Conservation (phyloP, 495 filamentous ascomycete genomes). For the Penicillium pulvis region DNA sequence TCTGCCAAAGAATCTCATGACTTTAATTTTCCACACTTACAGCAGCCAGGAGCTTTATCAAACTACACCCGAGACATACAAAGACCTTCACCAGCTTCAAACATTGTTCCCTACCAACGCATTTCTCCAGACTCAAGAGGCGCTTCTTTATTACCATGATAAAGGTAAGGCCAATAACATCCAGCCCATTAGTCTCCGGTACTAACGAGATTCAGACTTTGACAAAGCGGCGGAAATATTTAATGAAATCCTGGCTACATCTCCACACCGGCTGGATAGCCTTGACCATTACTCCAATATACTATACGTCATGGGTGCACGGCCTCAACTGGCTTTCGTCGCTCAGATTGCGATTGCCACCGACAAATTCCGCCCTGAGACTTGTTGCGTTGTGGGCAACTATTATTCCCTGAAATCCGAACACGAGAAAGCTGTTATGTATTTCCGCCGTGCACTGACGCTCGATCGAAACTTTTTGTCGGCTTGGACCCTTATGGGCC, state of each 20-base stretch:
- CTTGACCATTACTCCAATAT: slow-evolving; percentile 97
- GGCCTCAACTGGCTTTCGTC: slow-evolving; percentile 88
- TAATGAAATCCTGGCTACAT: slow-evolving; percentile 70
- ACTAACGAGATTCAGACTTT: slow-evolving; percentile 57
- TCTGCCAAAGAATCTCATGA: slow-evolving; percentile 88
- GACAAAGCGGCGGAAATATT: slow-evolving; percentile 85
- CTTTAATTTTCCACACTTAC: slow-evolving; percentile 88
- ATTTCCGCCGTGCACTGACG: slow-evolving; percentile 95
- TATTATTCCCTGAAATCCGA: slow-evolving; percentile 92
- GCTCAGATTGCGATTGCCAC: slow-evolving; percentile 86
- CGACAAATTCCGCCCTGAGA: slow-evolving; percentile 96
- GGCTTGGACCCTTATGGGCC: slow-evolving; percentile 99
- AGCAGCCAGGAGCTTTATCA: slow-evolving; percentile 90
- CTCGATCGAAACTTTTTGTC: slow-evolving; percentile 89
- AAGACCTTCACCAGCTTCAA: slow-evolving; percentile 73
- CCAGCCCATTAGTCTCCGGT: neutral
- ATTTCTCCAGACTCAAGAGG: slow-evolving; percentile 87
- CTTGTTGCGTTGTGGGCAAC: slow-evolving; percentile 95
- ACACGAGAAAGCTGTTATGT: slow-evolving; percentile 97
- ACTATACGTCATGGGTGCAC: slow-evolving; percentile 84
- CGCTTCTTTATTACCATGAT: slow-evolving; percentile 88
- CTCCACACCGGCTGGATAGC: slow-evolving; percentile 86
- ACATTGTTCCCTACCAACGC: slow-evolving; percentile 80
- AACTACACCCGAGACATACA: slow-evolving; percentile 66
- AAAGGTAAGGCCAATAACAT: slow-evolving; percentile 50